Base-by-base conservation (phyloP, 1,284 basidiomycete genomes). In the Ustilago lituana region DNA sequence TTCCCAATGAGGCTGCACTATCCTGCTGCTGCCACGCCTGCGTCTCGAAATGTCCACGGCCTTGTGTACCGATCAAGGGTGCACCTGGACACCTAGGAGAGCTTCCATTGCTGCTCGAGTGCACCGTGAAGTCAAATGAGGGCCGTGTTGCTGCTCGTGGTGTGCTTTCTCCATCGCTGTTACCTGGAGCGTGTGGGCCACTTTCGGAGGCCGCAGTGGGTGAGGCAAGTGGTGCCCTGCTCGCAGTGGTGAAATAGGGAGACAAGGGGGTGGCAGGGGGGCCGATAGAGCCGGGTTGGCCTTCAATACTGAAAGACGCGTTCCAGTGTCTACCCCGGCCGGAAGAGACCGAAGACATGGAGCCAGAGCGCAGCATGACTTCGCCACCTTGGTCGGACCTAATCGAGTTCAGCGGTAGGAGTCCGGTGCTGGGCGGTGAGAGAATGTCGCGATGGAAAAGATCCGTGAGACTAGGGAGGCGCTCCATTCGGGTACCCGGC, bases 401-500 rank as follows among this genome's bases (percentile, higher is more conserved):
- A 2, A 19, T 7, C 12, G 63, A 56, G 39, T 36, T 43, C 17
- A 53, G 9, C 2, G 36, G 12, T 5, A 38, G 26, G 24, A 62
- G 49, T 7, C 38, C 45, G 35, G 57, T 55, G 36, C 53, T 61
- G 4, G 49, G 47, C 2, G 67, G 67, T 9, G 60, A 65, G 12
- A 70, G 54, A 20, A 70, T 61, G 26, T 64, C 62, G n/a, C 41
- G 44, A 37, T 65, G 43, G 22, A 70, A 70, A 2, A 65, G 38
- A 23, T 70, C 67, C 1, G 49, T 53, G 2, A 65, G 58, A 19
- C 67, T 64, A 5, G 67, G 67, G 3, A 70, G 58, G 7, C 56
- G 59, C 32, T 68, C 55, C 48, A 31, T 59, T 11, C 50, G 39
- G 5, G 32, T 11, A 4, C 29, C 31, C 1, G 65, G 65, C 6